Percentiles rank a stretch among this genome's conserved stretches.
Conservation (phyloP, 2,329 filamentous ascomycete genomes). For the Ophiostoma montium region DNA sequence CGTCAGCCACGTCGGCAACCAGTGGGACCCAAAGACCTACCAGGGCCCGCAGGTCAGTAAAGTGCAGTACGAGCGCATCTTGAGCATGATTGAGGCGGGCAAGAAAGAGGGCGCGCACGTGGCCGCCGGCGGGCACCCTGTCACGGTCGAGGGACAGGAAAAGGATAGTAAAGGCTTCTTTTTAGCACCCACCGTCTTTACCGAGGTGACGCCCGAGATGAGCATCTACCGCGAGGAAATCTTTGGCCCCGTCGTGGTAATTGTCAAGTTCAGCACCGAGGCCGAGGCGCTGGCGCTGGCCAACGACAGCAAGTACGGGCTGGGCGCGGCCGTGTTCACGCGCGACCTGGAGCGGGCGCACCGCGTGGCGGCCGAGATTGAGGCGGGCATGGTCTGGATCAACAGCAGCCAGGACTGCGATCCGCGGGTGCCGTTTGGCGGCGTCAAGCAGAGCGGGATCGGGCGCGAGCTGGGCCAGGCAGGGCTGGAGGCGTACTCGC, state of each 20-base stretch:
- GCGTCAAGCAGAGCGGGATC: slow-evolving; percentile 48
- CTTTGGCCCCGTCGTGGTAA: slow-evolving; percentile 60
- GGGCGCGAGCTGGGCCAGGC: slow-evolving; percentile 34
- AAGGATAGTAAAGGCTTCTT: slow-evolving; percentile 8
- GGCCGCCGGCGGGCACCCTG: slow-evolving; percentile 31
- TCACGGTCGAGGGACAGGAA: not conserved
- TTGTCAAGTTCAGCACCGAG: slow-evolving; percentile 50
- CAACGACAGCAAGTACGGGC: slow-evolving; percentile 71
- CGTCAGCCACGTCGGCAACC: slow-evolving; percentile 39
- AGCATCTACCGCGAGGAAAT: slow-evolving; percentile 61
- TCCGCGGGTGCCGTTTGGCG: slow-evolving; percentile 48
- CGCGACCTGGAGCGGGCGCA: slow-evolving; percentile 40
- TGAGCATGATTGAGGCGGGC: slow-evolving; percentile 41
- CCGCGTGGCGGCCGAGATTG: slow-evolving; percentile 45
- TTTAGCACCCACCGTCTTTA: slow-evolving; percentile 11
- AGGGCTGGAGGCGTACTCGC: slow-evolving; percentile 3
- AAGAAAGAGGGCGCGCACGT: slow-evolving; percentile 47
- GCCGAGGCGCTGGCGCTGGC: slow-evolving; percentile 60
- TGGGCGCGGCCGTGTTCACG: slow-evolving; percentile 62
- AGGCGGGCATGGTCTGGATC: slow-evolving; percentile 55
- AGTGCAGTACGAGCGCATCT: slow-evolving; percentile 45
- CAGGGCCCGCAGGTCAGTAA: slow-evolving; percentile 47
- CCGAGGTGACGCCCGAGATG: slow-evolving; percentile 38
- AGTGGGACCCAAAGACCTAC: slow-evolving; percentile 39
- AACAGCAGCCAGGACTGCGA: slow-evolving; percentile 55